Evolutionary conservation across 768 basidiomycete species (phyloP).

Genomic region (Termitomyces sp.): DNA sequence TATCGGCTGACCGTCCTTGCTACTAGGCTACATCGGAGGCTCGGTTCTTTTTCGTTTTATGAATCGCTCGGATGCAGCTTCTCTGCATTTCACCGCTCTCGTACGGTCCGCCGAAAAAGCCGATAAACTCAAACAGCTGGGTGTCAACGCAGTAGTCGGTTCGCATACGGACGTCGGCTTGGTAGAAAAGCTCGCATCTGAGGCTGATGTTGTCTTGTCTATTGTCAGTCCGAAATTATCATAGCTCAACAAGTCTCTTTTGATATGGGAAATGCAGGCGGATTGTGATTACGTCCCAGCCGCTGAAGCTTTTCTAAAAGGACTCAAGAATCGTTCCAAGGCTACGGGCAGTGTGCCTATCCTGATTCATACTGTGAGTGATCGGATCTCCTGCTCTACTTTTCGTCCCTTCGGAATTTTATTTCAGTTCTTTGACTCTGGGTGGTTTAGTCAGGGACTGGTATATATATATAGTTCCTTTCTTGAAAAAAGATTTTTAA

Average conservation of each 20-base stretch:
- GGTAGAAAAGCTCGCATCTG: conserved; percentile 36
- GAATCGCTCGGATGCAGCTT: conserved; percentile 24
- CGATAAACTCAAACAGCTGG: conserved; percentile 30
- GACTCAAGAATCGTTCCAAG: conserved; percentile 41
- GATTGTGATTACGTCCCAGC: conserved; percentile 40
- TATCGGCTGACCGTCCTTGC: background rate
- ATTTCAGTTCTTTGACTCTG: background rate
- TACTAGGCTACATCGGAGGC: conserved; percentile 44
- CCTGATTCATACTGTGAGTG: conserved; percentile 58
- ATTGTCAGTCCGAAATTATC: conserved; percentile 5
- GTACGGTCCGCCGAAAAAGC: conserved; percentile 42
- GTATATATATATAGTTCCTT: conserved; percentile 23
- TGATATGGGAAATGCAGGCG: conserved; percentile 17
- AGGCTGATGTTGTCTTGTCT: conserved; percentile 22
- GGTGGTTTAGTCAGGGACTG: conserved; percentile 42
- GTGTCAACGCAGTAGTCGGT: conserved; percentile 34
- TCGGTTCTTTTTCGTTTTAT: conserved; percentile 39
- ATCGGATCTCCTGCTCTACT: background rate
- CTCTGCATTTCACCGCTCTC: conserved; percentile 37
- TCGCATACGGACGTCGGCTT: conserved; percentile 37
- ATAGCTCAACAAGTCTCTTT: too few relatives aligned
- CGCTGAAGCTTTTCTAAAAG: conserved; percentile 40
- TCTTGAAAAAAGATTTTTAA: background rate
- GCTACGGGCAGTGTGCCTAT: conserved; percentile 35
- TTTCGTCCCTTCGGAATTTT: too few relatives aligned